These are phyloP conservation scores for Sugiyamaella xylanicola DNA, from an alignment of 1,139 yeast species.

Conservation along the genomic window DNA sequence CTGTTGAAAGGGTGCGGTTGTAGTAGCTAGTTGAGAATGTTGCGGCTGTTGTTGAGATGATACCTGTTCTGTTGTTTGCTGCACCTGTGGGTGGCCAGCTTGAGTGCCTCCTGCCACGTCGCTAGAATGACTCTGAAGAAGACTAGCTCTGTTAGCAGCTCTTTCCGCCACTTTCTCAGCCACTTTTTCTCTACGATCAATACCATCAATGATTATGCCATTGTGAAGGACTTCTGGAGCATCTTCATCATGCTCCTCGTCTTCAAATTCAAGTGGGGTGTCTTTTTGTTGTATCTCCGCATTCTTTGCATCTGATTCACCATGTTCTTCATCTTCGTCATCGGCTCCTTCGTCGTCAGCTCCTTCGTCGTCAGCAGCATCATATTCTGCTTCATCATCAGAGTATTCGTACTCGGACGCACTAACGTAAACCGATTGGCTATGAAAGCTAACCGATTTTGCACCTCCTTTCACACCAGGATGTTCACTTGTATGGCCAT, in stretches of 20 bases:
- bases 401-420: conserved; percentile 39
- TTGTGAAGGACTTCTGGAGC: conserved; percentile 9
- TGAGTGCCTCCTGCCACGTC: too few species aligned
- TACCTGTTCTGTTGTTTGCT: too few species aligned
- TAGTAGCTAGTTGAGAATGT: background rate
- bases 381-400: conserved; percentile 34
- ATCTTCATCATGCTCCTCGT: conserved; percentile 8
- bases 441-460: conserved; percentile 34
- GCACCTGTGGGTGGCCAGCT: too few species aligned
- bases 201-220: conserved; percentile 10
- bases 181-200: background rate
- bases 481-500: background rate
- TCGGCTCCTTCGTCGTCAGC: conserved; percentile 32
- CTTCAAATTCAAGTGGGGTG: conserved; percentile 34
- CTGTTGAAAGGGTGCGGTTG: background rate
- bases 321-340: conserved; percentile 19
- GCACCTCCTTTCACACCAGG: background rate
- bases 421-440: conserved; percentile 34
- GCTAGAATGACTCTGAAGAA: too few species aligned
- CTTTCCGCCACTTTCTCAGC: background rate
- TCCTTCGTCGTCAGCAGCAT: conserved; percentile 34
- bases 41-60: background rate
- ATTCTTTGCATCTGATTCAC: background rate
- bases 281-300: too few species aligned
- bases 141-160: background rate